These are phyloP conservation scores for Leptographium flavum DNA, from an alignment of 2,329 filamentous ascomycete genomes.

Conservation along the genomic window DNA sequence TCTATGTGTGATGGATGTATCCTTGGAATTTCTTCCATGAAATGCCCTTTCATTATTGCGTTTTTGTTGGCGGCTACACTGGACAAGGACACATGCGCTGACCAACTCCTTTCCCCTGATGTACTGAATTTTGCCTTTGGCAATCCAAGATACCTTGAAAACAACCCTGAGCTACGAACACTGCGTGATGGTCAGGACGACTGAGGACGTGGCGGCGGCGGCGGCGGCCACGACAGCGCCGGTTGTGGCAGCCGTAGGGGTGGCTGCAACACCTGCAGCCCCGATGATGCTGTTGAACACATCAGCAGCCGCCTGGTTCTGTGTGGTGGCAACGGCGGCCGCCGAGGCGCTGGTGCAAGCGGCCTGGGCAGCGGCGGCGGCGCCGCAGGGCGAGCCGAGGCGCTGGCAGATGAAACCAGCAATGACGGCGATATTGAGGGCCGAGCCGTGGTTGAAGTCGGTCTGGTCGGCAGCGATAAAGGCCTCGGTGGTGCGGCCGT, in stretches of 20 bases:
- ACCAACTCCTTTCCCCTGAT: not conserved
- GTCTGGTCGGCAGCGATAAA: constrained; percentile 26
- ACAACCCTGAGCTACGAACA: constrained; percentile 2
- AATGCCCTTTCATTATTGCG: too few relatives aligned
- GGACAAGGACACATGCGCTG: too few relatives aligned
- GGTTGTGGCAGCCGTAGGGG: constrained; percentile 1
- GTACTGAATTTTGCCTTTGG: too few relatives aligned
- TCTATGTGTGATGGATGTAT: too few relatives aligned
- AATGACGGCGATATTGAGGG: constrained; percentile 30
- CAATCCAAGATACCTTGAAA: not conserved
- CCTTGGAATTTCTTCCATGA: too few relatives aligned
- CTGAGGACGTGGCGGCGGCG: constrained; percentile 5
- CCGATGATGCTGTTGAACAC: constrained; percentile 18
- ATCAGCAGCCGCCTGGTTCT: constrained; percentile 20
- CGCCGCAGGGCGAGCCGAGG: constrained; percentile 20
- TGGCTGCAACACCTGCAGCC: constrained; percentile 6
- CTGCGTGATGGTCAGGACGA: constrained; percentile 13
- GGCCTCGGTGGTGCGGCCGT: constrained; percentile 26
- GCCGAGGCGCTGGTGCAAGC: constrained; percentile 15
- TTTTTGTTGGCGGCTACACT: too few relatives aligned
- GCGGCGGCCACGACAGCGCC: constrained; percentile 2
- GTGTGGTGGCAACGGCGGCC: constrained; percentile 14
- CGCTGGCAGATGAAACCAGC: constrained; percentile 32
- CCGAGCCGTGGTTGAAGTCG: constrained; percentile 31
- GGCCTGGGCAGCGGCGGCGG: constrained; percentile 14